Evolutionary conservation across 495 filamentous ascomycete genomes (phyloP).

Genomic region (Talaromyces adpressus): DNA sequence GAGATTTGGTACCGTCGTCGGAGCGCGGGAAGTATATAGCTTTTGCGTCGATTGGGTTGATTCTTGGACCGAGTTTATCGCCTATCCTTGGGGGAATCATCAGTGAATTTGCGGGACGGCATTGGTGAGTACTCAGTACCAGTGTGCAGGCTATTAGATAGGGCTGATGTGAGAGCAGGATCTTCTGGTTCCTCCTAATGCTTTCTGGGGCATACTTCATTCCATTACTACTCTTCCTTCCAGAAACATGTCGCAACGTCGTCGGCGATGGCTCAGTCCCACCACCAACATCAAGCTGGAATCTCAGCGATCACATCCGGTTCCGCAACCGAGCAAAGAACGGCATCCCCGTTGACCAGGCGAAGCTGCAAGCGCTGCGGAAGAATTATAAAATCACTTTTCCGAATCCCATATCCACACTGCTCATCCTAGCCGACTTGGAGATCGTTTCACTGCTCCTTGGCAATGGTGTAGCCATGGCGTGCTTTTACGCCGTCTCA

Average conservation of each 20-base stretch:
- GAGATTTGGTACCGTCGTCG: constrained; percentile 35
- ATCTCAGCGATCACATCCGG: constrained; percentile 19
- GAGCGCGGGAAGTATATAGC: constrained; percentile 45
- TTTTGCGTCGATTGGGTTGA: constrained; percentile 24
- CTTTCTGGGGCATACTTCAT: constrained; percentile 32
- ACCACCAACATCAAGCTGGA: constrained; percentile 10
- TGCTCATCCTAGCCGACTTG: constrained; percentile 55
- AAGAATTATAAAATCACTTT: constrained; percentile 41
- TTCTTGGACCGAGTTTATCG: constrained; percentile 37
- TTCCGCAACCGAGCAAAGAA: constrained; percentile 12
- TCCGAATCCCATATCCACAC: constrained; percentile 64
- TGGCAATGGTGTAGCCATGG: constrained; percentile 44
- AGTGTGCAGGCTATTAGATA: background rate
- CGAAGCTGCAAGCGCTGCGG: constrained; percentile 14
- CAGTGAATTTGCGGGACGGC: constrained; percentile 60
- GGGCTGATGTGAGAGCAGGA: background rate
- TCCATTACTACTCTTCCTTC: constrained; percentile 26
- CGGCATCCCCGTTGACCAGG: constrained; percentile 10
- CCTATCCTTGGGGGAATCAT: constrained; percentile 60
- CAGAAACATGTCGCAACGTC: constrained; percentile 35
- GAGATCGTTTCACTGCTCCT: constrained; percentile 39
- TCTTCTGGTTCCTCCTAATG: constrained; percentile 68
- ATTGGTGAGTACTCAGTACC: constrained; percentile 15
- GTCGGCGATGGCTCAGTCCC: constrained; percentile 34
- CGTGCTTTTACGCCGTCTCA: constrained; percentile 15